Conservation (phyloP, 768 basidiomycete genomes). For the Rhizopogon vulgaris region DNA sequence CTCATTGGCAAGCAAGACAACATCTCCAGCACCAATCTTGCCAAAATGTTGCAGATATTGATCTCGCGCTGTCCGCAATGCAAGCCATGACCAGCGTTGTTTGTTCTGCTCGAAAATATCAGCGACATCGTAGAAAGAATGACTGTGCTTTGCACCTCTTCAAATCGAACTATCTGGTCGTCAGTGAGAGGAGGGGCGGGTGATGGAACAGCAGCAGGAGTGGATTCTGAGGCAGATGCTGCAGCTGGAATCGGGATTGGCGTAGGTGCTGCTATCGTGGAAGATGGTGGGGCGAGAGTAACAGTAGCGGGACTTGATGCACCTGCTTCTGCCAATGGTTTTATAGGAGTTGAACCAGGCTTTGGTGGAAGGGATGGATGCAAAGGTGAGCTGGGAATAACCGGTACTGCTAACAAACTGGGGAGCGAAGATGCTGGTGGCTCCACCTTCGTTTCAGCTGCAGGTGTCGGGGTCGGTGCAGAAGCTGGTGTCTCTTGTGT, state of each 20-base stretch:
- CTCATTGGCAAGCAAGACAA: conserved; percentile 38
- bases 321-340: conserved; percentile 27
- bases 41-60: conserved; percentile 70
- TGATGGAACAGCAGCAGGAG: conserved; percentile 12
- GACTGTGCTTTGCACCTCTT: conserved; percentile 43
- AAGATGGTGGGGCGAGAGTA: not conserved
- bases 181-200: conserved; percentile 31
- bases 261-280: conserved; percentile 2
- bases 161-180: conserved; percentile 48
- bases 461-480: not conserved
- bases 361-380: conserved; percentile 73
- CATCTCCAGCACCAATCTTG: conserved; percentile 77
- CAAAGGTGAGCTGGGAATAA: conserved; percentile 35
- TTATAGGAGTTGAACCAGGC: conserved; percentile 41
- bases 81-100: conserved; percentile 74
- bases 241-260: conserved; percentile 8
- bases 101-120: conserved; percentile 50
- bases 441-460: conserved; percentile 19
- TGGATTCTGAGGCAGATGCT: conserved; percentile 17
- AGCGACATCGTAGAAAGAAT: conserved; percentile 9
- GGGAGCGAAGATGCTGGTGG: not conserved
- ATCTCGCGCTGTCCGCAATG: conserved; percentile 70
- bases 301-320: conserved; percentile 17
- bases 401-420: not conserved
- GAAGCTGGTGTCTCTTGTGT: conserved; percentile 15